Base-by-base conservation (phyloP, 2,329 filamentous ascomycete species). In the Phoma sp. region DNA sequence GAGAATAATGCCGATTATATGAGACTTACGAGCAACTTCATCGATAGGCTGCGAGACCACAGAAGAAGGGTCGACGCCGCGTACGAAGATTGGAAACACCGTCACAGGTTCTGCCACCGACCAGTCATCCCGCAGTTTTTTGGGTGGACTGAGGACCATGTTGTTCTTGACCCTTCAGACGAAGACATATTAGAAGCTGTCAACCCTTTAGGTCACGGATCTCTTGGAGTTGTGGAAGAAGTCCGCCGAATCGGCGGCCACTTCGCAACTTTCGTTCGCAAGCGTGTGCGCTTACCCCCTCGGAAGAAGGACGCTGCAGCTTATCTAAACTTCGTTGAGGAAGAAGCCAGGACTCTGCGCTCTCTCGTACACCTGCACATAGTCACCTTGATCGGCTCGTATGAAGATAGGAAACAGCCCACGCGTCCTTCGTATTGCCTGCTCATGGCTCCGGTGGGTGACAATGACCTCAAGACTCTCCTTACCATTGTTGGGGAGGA, bases 51-150 rank as follows among this genome's bases (percentile, higher is more conserved):
- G 30, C 59, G 59, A 41, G 53, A 58, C 13, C 56, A 65, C 14
- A 52, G 50, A 11, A 60, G 58, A 22, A 59, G 57, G 25, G 61
- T 58, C 2, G 62, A 65, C 22, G 61, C 59, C n/a, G 58, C 58
- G 11, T 62, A 65, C 22, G 57, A 56, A 4, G 52, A 56, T 3
- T 61, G 58, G 58, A 61, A 51, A 37, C 54, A 49, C 49, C 49
- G 48, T 8, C 58, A 61, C 30, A 57, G 47, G 22, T 52, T 45
- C 23, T 52, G 42, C 22, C 44, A 47, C 11, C 47, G 41, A 37
- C 44, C 50, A 10, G 30, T 40, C 23, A 29, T n/a, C 10, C 38
- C 11, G n/a, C 24, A n/a, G 13, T n/a, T 5, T 2, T 40, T n/a
- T 22, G 38, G 38, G 11, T 43, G 40, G 40, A 32, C 25, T 18